Conservation (phyloP, 2,329 filamentous ascomycete genomes). For the Meredithiella fracta region DNA sequence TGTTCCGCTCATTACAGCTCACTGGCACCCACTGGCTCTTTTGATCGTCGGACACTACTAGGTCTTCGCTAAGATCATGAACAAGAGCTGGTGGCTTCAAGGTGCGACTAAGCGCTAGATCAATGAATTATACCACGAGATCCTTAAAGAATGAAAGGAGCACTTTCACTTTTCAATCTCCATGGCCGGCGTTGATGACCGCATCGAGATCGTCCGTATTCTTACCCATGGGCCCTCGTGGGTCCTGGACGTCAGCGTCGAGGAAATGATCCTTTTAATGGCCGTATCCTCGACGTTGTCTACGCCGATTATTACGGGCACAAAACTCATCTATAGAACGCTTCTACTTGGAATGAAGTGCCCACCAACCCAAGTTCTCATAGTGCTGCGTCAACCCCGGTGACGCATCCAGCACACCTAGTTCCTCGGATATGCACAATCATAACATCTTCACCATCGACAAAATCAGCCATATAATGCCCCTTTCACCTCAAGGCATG, state of each 20-base stretch:
- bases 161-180: neutral
- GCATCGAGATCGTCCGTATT: slow-evolving; percentile 15
- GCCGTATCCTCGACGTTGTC: neutral
- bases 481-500: too few relatives aligned
- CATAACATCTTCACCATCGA: too few relatives aligned
- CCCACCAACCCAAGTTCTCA: too few relatives aligned
- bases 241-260: neutral
- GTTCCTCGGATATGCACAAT: too few relatives aligned
- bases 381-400: too few relatives aligned
- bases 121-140: slow-evolving; percentile 22
- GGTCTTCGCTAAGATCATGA: slow-evolving; percentile 30
- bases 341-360: too few relatives aligned
- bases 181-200: neutral
- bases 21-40: slow-evolving; percentile 30
- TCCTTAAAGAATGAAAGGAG: neutral
- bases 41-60: slow-evolving; percentile 37
- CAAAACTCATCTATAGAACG: too few relatives aligned
- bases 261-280: slow-evolving; percentile 1
- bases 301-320: slow-evolving; percentile 2
- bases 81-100: slow-evolving; percentile 33
- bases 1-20: slow-evolving; percentile 6
- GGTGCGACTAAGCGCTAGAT: slow-evolving; percentile 32
- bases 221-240: neutral
- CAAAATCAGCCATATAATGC: too few relatives aligned
- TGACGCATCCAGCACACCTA: too few relatives aligned